Percentiles rank a stretch among this genome's conserved stretches.
phyloP scores from a whole-genome alignment of 2,329 filamentous ascomycete species.

The Pseudogymnoascus sp. region DNA sequence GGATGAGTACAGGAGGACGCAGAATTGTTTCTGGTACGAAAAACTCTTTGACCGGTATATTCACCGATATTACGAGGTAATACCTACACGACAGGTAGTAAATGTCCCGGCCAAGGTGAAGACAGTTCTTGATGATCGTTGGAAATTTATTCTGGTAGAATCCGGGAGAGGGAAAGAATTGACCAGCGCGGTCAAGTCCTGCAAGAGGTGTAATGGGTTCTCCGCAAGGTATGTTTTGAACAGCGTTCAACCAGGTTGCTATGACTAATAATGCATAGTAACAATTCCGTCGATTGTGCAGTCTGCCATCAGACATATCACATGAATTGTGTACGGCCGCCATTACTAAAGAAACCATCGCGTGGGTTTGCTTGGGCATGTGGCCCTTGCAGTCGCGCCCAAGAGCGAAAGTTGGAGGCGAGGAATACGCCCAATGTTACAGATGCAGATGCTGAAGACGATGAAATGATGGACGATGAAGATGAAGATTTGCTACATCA shows the following conservation, averaged over 20 bases:
- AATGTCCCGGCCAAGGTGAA: constrained; percentile 95
- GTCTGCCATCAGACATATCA: constrained; percentile 94
- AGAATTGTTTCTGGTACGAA: constrained; percentile 92
- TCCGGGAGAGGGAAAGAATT: constrained; percentile 89
- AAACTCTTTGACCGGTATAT: constrained; percentile 98
- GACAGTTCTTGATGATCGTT: constrained; percentile 88
- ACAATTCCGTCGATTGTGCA: constrained; percentile 93
- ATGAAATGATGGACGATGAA: constrained; percentile 55
- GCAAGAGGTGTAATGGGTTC: constrained; percentile 85
- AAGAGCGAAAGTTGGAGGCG: constrained; percentile 85
- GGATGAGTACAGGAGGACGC: constrained; percentile 73
- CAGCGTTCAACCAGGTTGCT: not conserved
- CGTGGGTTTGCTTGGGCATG: constrained; percentile 98
- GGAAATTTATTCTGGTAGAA: constrained; percentile 94
- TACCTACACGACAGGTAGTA: constrained; percentile 84
- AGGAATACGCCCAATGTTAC: constrained; percentile 71
- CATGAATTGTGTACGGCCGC: constrained; percentile 94
- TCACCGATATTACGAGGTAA: constrained; percentile 93
- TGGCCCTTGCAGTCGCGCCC: constrained; percentile 89
- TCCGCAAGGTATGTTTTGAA: constrained; percentile 67
- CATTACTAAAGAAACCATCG: constrained; percentile 88
- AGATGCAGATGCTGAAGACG: constrained; percentile 59
- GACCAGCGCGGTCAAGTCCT: constrained; percentile 90
- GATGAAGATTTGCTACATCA: constrained; percentile 55
- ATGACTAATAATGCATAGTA: constrained; percentile 39